A percentile compares a stretch with the other conserved stretches of the same genome.
phyloP scores from a whole-genome alignment of 2,329 filamentous ascomycete species.

The Onygenales sp. region DNA sequence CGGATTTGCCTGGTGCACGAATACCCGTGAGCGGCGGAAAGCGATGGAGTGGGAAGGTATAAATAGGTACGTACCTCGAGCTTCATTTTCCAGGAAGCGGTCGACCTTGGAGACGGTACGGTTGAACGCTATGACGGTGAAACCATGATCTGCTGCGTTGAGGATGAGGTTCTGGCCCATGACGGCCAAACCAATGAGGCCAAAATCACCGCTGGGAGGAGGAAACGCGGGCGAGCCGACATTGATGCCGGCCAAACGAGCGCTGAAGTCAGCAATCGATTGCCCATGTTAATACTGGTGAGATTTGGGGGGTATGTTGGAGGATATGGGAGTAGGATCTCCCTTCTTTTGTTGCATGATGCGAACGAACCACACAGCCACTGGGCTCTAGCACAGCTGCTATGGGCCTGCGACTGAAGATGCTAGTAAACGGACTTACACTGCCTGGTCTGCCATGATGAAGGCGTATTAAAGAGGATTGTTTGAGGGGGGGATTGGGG shows the following conservation, averaged over 20 bases:
- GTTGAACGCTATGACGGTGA: conserved; percentile 98
- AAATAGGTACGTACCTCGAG: conserved; percentile 51
- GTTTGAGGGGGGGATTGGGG: neutral
- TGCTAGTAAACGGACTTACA: conserved; percentile 27
- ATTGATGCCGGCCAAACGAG: conserved; percentile 62
- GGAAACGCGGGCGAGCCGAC: conserved; percentile 53
- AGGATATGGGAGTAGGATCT: neutral
- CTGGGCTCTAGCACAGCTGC: neutral
- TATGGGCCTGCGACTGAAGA: neutral
- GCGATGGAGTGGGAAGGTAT: neutral
- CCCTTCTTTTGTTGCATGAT: neutral
- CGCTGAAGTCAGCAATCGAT: conserved; percentile 10
- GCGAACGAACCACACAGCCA: neutral
- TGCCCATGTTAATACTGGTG: neutral
- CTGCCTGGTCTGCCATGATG: conserved; percentile 36
- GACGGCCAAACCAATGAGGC: conserved; percentile 86
- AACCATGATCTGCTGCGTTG: conserved; percentile 83
- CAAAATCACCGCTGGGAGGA: conserved; percentile 66
- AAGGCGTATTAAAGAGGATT: conserved; percentile 8
- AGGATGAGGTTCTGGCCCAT: conserved; percentile 85
- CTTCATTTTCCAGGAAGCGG: conserved; percentile 81
- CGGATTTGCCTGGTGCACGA: conserved; percentile 60
- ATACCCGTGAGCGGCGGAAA: conserved; percentile 27
- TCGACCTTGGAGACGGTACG: conserved; percentile 98
- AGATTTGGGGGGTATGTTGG: neutral